Evolutionary conservation across 495 filamentous ascomycete genomes (phyloP).

Genomic region (Immersiella caudata): DNA sequence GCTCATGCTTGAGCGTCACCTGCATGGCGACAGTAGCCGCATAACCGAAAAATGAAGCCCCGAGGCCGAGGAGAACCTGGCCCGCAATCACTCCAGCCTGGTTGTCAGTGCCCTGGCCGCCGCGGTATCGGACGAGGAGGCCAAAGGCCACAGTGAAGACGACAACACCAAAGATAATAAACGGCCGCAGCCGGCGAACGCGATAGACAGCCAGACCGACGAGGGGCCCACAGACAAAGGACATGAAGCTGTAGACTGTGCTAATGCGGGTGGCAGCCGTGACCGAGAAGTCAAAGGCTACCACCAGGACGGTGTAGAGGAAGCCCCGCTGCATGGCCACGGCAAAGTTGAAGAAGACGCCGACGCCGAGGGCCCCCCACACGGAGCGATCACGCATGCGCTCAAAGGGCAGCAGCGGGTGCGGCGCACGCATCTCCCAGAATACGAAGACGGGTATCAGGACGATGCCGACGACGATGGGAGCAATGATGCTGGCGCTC

Average conservation of each 20-base stretch:
- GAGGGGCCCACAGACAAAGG: slow-evolving; percentile 50
- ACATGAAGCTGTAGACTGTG: slow-evolving; percentile 38
- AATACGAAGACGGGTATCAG: slow-evolving; percentile 51
- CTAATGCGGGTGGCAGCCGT: slow-evolving; percentile 41
- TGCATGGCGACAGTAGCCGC: too few species aligned
- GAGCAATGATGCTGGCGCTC: slow-evolving; percentile 52
- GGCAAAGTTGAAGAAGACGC: slow-evolving; percentile 50
- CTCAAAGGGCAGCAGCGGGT: slow-evolving; percentile 56
- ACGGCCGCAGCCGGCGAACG: slow-evolving; percentile 55
- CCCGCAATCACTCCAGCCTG: too few species aligned
- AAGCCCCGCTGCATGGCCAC: slow-evolving; percentile 34
- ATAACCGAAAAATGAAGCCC: background rate
- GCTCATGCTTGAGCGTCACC: too few species aligned
- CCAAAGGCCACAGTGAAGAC: slow-evolving; percentile 56
- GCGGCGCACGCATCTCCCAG: slow-evolving; percentile 53
- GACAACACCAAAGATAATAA: slow-evolving; percentile 52
- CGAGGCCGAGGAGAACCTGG: slow-evolving; percentile 56
- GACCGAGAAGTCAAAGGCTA: slow-evolving; percentile 38
- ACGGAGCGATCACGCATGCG: slow-evolving; percentile 58
- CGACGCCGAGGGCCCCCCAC: slow-evolving; percentile 50
- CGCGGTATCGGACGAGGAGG: slow-evolving; percentile 58
- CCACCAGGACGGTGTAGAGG: slow-evolving; percentile 43
- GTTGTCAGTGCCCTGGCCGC: too few species aligned
- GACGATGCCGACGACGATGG: slow-evolving; percentile 53
- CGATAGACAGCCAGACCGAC: slow-evolving; percentile 49